A percentile compares a stretch with the other conserved stretches of the same genome.
Conservation (phyloP, 345 rosid species). For the Arabidopsis thaliana region DNA sequence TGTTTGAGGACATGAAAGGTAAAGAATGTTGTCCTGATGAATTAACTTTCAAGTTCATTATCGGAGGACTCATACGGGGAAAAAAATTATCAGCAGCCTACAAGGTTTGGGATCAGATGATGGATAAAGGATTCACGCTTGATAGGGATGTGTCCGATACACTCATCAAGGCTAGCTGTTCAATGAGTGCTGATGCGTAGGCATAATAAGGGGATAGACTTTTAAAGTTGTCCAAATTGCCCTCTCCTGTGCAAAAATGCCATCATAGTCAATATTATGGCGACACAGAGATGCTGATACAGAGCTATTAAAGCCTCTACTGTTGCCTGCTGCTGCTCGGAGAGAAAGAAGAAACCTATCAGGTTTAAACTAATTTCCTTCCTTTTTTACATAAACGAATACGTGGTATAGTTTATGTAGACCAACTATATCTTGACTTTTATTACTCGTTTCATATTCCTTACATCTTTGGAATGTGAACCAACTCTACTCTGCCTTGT, state of each 20-base stretch:
- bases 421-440: constrained; percentile 2
- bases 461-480: not conserved
- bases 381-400: not conserved
- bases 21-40: constrained; percentile 75
- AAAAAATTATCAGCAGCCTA: constrained; percentile 66
- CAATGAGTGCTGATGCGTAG: constrained; percentile 37
- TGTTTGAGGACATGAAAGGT: constrained; percentile 76
- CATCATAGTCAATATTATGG: constrained; percentile 24
- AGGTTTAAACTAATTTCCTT: constrained; percentile 49
- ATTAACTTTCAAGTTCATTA: constrained; percentile 79
- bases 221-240: constrained; percentile 2
- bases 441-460: not conserved
- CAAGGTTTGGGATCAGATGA: constrained; percentile 95
- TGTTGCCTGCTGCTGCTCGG: constrained; percentile 34
- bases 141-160: constrained; percentile 73
- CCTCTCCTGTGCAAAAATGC: constrained; percentile 26
- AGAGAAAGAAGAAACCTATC: constrained; percentile 26
- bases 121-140: constrained; percentile 96
- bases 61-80: constrained; percentile 75
- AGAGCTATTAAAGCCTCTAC: constrained; percentile 15
- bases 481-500: constrained; percentile 9
- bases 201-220: constrained; percentile 10
- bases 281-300: constrained; percentile 21
- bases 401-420: constrained; percentile 18
- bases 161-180: constrained; percentile 53